Evolutionary conservation across 1,139 yeast genomes (phyloP).

Genomic region (Insectozyma bohioensis): DNA sequence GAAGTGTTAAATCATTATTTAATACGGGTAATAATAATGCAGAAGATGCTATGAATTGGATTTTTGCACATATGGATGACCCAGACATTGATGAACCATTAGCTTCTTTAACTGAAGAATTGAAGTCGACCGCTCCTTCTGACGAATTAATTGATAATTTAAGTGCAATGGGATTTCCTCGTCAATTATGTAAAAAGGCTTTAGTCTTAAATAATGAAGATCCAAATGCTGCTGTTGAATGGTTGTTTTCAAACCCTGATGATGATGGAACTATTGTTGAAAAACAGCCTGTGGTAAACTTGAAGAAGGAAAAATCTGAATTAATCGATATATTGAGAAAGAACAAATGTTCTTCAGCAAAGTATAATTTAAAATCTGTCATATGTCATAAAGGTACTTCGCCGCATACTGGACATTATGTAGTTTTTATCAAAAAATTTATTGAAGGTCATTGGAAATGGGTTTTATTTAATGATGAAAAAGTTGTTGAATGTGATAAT

Average conservation of each 20-base stretch:
- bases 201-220: constrained; percentile 56
- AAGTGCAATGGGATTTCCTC: constrained; percentile 75
- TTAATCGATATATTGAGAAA: constrained; percentile 18
- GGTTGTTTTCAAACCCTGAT: constrained; percentile 80
- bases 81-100: constrained; percentile 68
- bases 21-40: constrained; percentile 66
- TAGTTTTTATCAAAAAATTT: constrained; percentile 61
- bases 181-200: constrained; percentile 66
- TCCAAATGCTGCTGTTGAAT: constrained; percentile 79
- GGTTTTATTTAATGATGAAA: constrained; percentile 92
- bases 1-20: constrained; percentile 67
- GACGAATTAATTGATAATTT: constrained; percentile 52
- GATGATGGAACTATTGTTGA: constrained; percentile 42
- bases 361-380: constrained; percentile 65
- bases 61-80: constrained; percentile 87
- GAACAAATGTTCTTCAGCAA: constrained; percentile 9
- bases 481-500: constrained; percentile 74
- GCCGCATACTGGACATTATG: constrained; percentile 96
- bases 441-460: constrained; percentile 52
- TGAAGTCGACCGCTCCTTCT: constrained; percentile 18
- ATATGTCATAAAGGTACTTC: constrained; percentile 94
- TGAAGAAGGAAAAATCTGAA: constrained; percentile 22
- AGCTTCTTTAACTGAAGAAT: background rate
- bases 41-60: constrained; percentile 89
- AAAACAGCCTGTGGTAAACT: constrained; percentile 17